A percentile compares a stretch with the other conserved stretches of the same genome.
Evolutionary conservation across 2,329 filamentous ascomycete species (phyloP).

Genomic region (Pseudofabraea citricarpa): DNA sequence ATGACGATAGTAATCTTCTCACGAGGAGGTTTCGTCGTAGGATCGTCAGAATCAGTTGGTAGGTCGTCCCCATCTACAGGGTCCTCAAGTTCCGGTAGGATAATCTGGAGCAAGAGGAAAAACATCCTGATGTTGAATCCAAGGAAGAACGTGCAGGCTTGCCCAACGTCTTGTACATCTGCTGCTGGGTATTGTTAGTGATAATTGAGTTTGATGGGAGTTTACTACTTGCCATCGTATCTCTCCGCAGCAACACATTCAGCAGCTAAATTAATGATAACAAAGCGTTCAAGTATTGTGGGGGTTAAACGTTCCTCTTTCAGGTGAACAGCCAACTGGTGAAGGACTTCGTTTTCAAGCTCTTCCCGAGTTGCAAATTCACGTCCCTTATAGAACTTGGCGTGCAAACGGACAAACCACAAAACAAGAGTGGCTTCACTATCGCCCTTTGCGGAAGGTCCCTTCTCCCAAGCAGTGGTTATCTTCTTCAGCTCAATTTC

Average conservation of each 20-base stretch:
- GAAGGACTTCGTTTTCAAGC: constrained; percentile 79
- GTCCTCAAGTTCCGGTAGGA: constrained; percentile 66
- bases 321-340: constrained; percentile 68
- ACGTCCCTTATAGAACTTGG: constrained; percentile 74
- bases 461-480: constrained; percentile 49
- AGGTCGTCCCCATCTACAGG: constrained; percentile 30
- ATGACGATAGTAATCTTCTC: constrained; percentile 53
- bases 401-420: constrained; percentile 85
- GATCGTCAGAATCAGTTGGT: constrained; percentile 35
- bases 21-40: constrained; percentile 29
- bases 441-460: constrained; percentile 16
- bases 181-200: constrained; percentile 5
- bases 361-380: constrained; percentile 73
- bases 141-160: constrained; percentile 61
- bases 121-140: constrained; percentile 77
- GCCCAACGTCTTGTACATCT: constrained; percentile 35
- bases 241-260: constrained; percentile 65
- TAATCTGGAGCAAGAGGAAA: constrained; percentile 62
- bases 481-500: constrained; percentile 73
- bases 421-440: constrained; percentile 56
- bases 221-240: constrained; percentile 44
- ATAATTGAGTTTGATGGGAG: too few relatives aligned
- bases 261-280: constrained; percentile 80
- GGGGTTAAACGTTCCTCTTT: constrained; percentile 64
- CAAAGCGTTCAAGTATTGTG: constrained; percentile 68